Conservation (phyloP, 106 monocot genomes). For the Vanilla planifolia region DNA sequence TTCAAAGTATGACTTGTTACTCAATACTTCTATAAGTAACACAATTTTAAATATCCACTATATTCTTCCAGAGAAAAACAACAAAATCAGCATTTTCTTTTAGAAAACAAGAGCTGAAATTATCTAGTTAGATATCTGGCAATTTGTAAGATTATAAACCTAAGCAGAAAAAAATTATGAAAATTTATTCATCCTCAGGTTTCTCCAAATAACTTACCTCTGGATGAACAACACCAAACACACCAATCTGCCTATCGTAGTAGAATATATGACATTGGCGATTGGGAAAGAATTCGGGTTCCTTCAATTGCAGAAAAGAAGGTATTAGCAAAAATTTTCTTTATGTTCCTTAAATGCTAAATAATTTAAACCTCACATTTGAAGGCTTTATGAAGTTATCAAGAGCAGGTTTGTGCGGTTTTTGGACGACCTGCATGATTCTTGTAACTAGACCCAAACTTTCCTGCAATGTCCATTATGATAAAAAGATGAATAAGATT, state of each 20-base stretch:
- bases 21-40: no score
- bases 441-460: conserved; percentile 54
- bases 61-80: no score
- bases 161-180: no score
- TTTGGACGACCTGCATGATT: conserved; percentile 44
- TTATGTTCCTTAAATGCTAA: neutral
- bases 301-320: conserved; percentile 21
- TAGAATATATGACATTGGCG: conserved; percentile 45
- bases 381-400: conserved; percentile 25
- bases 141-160: no score
- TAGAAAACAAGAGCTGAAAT: no score
- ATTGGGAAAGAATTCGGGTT: conserved; percentile 49
- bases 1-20: no score
- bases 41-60: no score
- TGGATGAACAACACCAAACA: conserved; percentile 64
- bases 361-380: conserved; percentile 33
- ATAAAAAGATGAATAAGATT: no score
- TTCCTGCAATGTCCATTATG: conserved; percentile 27
- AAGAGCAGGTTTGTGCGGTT: conserved; percentile 8
- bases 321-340: neutral
- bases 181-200: no score
- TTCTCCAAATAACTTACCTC: conserved; percentile 55
- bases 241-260: conserved; percentile 36
- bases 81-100: no score
- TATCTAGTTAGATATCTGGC: no score